Conservation (phyloP, 805 yeast species). For the Starmerella stigmatis region DNA sequence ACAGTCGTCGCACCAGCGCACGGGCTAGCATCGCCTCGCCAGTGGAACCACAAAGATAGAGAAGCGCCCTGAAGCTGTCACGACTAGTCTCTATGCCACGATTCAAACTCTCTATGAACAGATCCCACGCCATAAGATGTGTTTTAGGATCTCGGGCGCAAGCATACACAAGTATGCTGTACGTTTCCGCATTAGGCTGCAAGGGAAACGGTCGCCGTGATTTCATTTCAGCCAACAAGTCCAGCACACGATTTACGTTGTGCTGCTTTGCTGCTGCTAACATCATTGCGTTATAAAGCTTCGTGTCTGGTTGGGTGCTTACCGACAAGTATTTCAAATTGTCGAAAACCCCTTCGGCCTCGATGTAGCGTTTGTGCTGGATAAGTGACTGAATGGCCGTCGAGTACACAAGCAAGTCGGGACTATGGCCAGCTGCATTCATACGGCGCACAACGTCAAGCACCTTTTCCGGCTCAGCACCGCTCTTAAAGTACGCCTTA, state of each 20-base stretch:
- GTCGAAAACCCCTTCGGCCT: constrained; percentile 67
- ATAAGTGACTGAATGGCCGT: constrained; percentile 54
- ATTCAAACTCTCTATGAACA: constrained; percentile 53
- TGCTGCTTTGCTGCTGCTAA: constrained; percentile 51
- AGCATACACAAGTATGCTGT: constrained; percentile 54
- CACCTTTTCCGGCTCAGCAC: constrained; percentile 23
- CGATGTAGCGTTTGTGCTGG: constrained; percentile 38
- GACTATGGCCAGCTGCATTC: constrained; percentile 23
- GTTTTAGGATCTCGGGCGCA: constrained; percentile 46
- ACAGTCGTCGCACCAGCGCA: constrained; percentile 36
- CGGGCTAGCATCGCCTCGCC: constrained; percentile 68
- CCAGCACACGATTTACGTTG: constrained; percentile 64
- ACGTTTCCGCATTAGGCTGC: constrained; percentile 37
- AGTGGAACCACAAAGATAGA: constrained; percentile 65
- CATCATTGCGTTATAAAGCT: constrained; percentile 63
- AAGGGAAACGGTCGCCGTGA: constrained; percentile 30
- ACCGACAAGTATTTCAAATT: constrained; percentile 71
- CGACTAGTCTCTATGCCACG: constrained; percentile 28
- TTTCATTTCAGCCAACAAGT: constrained; percentile 61
- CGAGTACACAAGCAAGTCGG: constrained; percentile 37
- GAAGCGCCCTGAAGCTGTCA: constrained; percentile 52
- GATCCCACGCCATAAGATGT: constrained; percentile 62
- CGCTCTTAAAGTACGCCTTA: constrained; percentile 26
- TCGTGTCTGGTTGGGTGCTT: constrained; percentile 54
- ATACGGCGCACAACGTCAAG: constrained; percentile 22